Conservation (phyloP, 768 basidiomycete genomes). For the Boletus pseudo-olivaceus region DNA sequence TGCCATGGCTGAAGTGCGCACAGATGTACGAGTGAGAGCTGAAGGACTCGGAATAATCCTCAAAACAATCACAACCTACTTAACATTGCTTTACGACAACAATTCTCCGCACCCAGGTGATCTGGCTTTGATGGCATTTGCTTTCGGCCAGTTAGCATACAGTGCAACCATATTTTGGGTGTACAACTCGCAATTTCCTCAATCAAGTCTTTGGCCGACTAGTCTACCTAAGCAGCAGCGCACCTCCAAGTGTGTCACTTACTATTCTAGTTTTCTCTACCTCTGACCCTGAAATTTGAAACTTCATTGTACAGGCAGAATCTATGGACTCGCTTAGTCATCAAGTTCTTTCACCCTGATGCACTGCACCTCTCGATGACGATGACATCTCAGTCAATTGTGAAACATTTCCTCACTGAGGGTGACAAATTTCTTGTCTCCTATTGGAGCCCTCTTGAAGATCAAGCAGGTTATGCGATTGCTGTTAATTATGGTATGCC, state of each 20-base stretch:
- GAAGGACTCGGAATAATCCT: slow-evolving; percentile 79
- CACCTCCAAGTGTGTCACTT: slow-evolving; percentile 17
- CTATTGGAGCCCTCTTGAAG: slow-evolving; percentile 73
- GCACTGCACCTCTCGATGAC: slow-evolving; percentile 66
- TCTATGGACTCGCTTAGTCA: slow-evolving; percentile 3
- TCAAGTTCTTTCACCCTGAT: slow-evolving; percentile 41
- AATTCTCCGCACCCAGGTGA: slow-evolving; percentile 32
- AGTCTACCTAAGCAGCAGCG: slow-evolving; percentile 17
- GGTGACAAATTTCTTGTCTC: slow-evolving; percentile 91
- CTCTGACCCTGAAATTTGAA: background rate
- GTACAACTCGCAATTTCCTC: slow-evolving; percentile 49
- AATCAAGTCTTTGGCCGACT: slow-evolving; percentile 33
- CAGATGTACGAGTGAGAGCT: slow-evolving; percentile 72
- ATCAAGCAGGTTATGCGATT: slow-evolving; percentile 94
- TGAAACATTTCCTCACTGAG: slow-evolving; percentile 95
- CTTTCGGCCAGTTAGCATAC: slow-evolving; percentile 79
- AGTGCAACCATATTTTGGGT: slow-evolving; percentile 51
- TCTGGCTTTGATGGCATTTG: slow-evolving; percentile 77
- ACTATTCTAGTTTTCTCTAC: background rate
- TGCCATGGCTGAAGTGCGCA: slow-evolving; percentile 64
- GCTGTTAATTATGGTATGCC: slow-evolving; percentile 90
- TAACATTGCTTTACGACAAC: slow-evolving; percentile 54
- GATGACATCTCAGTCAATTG: slow-evolving; percentile 83
- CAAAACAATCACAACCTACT: slow-evolving; percentile 73
- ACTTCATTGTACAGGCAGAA: background rate